phyloP scores from a whole-genome alignment of 2,329 filamentous ascomycete genomes.

The Aspergillus melleus region DNA sequence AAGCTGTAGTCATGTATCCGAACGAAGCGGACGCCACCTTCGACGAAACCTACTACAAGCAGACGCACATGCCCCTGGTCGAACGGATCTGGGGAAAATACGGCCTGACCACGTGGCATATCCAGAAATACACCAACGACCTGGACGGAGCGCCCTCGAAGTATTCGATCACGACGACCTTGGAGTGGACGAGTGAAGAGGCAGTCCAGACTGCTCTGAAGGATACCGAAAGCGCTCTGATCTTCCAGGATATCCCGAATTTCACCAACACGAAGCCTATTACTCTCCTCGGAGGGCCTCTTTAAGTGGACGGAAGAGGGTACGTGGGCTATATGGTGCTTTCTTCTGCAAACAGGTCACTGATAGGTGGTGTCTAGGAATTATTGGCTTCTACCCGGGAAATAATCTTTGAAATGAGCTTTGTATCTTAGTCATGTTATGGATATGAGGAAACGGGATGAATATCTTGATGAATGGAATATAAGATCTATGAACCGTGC shows the following conservation, averaged over 20 bases:
- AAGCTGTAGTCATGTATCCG: neutral
- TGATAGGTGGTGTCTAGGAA: neutral
- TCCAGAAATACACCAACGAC: neutral
- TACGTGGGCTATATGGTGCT: neutral
- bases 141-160: neutral
- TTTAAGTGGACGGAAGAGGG: neutral
- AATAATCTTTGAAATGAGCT: neutral
- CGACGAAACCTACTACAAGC: neutral
- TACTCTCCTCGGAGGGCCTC: neutral
- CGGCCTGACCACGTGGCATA: neutral
- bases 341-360: neutral
- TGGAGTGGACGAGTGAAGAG: neutral
- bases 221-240: neutral
- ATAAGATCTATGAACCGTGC: no score
- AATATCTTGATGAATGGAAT: no score
- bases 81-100: neutral
- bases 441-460: no score
- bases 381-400: neutral
- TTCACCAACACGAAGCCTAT: neutral
- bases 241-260: neutral
- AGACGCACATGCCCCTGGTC: neutral
- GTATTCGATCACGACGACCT: neutral
- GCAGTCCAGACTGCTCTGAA: neutral
- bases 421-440: neutral
- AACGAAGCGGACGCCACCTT: neutral